phyloP scores from a whole-genome alignment of 352 stramenopile genomes.

The Globisporangium perplexum region DNA sequence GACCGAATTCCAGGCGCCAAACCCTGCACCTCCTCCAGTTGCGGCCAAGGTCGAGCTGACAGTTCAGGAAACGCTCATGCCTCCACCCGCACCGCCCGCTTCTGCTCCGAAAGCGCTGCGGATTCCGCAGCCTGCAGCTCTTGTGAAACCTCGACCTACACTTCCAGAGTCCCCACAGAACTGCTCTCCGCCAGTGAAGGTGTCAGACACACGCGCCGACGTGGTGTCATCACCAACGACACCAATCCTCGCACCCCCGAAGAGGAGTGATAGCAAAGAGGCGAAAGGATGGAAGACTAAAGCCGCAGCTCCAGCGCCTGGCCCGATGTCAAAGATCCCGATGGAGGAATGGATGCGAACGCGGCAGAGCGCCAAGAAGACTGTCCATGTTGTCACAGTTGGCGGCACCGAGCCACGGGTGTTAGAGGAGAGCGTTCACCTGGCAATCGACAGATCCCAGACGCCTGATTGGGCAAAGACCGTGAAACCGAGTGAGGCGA shows the following conservation, averaged over 20 bases:
- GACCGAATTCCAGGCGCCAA: constrained; percentile 19
- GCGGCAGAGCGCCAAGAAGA: constrained; percentile 42
- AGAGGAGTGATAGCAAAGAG: constrained; percentile 15
- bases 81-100: constrained; percentile 20
- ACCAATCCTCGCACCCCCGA: not conserved
- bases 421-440: not conserved
- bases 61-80: constrained; percentile 14
- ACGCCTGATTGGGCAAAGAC: constrained; percentile 60
- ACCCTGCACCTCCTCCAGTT: constrained; percentile 19
- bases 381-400: constrained; percentile 21
- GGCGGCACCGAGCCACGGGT: not conserved
- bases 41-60: constrained; percentile 5
- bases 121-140: not conserved
- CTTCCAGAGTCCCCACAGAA: not conserved
- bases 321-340: constrained; percentile 42
- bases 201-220: not conserved
- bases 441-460: constrained; percentile 47
- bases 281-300: constrained; percentile 44
- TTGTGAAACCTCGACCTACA: not conserved
- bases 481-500: constrained; percentile 12
- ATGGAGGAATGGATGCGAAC: constrained; percentile 79
- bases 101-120: constrained; percentile 6
- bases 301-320: constrained; percentile 28
- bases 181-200: not conserved
- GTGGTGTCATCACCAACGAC: not conserved